Evolutionary conservation across 2,329 filamentous ascomycete species (phyloP).

Genomic region (Basipetospora chlamydospora): DNA sequence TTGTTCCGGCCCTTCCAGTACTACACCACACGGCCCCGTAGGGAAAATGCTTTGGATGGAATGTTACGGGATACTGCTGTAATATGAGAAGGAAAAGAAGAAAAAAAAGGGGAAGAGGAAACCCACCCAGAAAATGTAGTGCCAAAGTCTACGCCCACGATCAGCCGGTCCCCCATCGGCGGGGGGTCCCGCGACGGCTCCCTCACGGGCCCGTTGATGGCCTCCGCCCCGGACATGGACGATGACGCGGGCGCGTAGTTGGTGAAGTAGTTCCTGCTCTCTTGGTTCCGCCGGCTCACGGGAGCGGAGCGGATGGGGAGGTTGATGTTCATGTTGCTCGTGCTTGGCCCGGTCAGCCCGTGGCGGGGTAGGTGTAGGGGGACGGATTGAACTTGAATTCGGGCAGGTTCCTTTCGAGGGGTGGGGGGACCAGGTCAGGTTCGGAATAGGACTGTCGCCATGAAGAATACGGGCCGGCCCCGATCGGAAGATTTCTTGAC

Average conservation of each 20-base stretch:
- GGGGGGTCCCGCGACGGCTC: slow-evolving; percentile 38
- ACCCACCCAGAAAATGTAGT: slow-evolving; percentile 69
- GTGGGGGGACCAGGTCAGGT: too few species aligned
- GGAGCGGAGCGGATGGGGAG: slow-evolving; percentile 34
- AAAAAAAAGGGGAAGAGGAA: not conserved
- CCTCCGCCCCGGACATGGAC: slow-evolving; percentile 27
- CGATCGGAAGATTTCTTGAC: too few species aligned
- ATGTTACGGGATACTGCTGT: too few species aligned
- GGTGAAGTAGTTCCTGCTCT: slow-evolving; percentile 42
- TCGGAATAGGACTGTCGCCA: too few species aligned
- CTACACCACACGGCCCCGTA: too few species aligned
- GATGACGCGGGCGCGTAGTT: slow-evolving; percentile 30
- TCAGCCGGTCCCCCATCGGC: slow-evolving; percentile 46
- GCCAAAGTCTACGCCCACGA: slow-evolving; percentile 70
- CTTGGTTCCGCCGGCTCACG: slow-evolving; percentile 34
- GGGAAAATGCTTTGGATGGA: too few species aligned
- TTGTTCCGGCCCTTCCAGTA: too few species aligned
- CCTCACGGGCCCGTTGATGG: slow-evolving; percentile 45
- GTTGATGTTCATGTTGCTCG: slow-evolving; percentile 21
- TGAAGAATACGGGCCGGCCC: too few species aligned
- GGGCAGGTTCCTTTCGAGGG: too few species aligned
- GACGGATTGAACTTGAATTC: not conserved
- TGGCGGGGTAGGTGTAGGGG: not conserved
- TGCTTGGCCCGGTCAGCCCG: too few species aligned
- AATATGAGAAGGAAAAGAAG: too few species aligned